Evolutionary conservation across 352 stramenopile genomes (phyloP).

Genomic region (Phytophthora idaei): DNA sequence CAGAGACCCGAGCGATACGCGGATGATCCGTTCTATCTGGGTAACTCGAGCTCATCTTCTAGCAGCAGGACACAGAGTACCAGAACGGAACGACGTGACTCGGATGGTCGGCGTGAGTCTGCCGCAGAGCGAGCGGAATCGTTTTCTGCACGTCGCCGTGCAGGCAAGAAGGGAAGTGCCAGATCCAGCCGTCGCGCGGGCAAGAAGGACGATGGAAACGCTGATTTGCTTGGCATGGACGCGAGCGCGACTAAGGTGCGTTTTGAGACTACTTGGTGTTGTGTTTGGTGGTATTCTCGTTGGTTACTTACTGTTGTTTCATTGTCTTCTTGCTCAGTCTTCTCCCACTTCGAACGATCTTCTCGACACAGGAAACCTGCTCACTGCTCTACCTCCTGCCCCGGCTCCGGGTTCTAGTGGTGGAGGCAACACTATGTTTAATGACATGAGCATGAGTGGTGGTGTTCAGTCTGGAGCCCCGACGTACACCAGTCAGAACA

Average conservation of each 20-base stretch:
- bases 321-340: constrained; percentile 22
- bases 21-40: constrained; percentile 79
- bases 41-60: constrained; percentile 44
- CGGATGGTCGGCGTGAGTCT: constrained; percentile 32
- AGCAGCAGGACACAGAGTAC: constrained; percentile 54
- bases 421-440: constrained; percentile 59
- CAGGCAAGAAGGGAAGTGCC: constrained; percentile 68
- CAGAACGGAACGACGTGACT: constrained; percentile 40
- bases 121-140: constrained; percentile 63
- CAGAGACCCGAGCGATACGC: constrained; percentile 71
- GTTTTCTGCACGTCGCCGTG: constrained; percentile 70
- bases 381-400: constrained; percentile 49
- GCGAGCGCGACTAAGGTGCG: constrained; percentile 38
- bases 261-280: constrained; percentile 6
- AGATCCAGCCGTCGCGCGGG: constrained; percentile 46
- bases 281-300: background rate
- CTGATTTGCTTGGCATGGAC: constrained; percentile 69
- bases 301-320: constrained; percentile 21
- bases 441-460: constrained; percentile 60
- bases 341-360: constrained; percentile 44
- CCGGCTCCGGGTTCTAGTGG: constrained; percentile 30
- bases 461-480: constrained; percentile 25
- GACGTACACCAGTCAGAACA: constrained; percentile 52
- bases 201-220: constrained; percentile 62
- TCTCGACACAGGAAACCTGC: constrained; percentile 51